phyloP scores from a whole-genome alignment of 345 rosid genomes.

The Melastoma malabathricum region DNA sequence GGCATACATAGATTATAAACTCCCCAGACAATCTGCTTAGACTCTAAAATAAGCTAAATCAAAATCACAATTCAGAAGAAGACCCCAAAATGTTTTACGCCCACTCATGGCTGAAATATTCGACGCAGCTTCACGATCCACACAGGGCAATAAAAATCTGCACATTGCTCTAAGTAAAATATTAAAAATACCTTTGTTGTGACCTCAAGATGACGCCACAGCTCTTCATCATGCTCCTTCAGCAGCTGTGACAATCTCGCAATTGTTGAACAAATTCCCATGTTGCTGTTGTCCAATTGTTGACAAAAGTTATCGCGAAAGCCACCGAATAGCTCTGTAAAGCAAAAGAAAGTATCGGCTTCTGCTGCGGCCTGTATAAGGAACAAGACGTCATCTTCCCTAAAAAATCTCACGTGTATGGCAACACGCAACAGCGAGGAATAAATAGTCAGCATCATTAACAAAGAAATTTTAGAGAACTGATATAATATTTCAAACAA shows the following conservation, averaged over 20 bases:
- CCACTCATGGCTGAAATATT: no score
- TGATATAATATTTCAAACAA: no score
- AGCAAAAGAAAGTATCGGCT: constrained; percentile 91
- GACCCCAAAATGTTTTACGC: no score
- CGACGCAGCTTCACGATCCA: no score
- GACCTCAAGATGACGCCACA: constrained; percentile 97
- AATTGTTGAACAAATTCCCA: constrained; percentile 84
- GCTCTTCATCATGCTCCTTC: constrained; percentile 94
- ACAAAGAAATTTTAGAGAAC: no score
- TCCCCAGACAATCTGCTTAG: not conserved
- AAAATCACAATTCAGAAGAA: not conserved
- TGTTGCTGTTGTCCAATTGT: constrained; percentile 94
- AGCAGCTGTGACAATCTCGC: constrained; percentile 71
- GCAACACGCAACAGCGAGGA: no score
- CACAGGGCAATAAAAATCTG: no score
- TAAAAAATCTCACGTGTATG: no score
- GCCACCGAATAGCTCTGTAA: constrained; percentile 86
- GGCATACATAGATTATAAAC: not conserved
- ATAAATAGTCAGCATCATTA: no score
- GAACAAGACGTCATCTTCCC: not conserved
- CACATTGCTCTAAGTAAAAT: no score
- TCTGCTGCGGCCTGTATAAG: constrained; percentile 61
- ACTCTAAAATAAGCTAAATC: not conserved
- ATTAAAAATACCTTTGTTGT: constrained; percentile 56
- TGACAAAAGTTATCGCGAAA: constrained; percentile 93